Evolutionary conservation across 192 early-diverging fungal species (phyloP).

Genomic region (Rhizoclosmatium sp.): DNA sequence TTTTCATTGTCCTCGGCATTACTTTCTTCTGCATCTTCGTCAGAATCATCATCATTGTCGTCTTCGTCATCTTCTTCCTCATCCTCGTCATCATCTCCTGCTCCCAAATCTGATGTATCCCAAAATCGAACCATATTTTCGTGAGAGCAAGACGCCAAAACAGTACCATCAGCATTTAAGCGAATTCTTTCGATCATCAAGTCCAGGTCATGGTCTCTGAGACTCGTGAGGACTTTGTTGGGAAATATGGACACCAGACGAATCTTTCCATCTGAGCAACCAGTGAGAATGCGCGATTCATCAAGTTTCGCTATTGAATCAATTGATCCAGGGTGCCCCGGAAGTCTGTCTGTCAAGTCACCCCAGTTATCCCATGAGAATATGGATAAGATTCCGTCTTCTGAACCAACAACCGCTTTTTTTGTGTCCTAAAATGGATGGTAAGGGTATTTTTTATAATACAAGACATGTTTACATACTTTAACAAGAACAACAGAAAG

Average conservation of each 20-base stretch:
- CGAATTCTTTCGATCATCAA: conserved; percentile 88
- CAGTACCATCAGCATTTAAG: conserved; percentile 74
- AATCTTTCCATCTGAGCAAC: conserved; percentile 89
- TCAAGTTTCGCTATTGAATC: conserved; percentile 85
- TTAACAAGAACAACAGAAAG: conserved; percentile 80
- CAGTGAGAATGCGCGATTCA: conserved; percentile 87
- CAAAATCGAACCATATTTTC: conserved; percentile 90
- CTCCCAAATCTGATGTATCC: conserved; percentile 61
- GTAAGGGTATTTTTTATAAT: background rate
- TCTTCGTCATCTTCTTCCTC: conserved; percentile 78
- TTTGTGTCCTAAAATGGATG: conserved; percentile 64
- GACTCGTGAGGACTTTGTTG: conserved; percentile 87
- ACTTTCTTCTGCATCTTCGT: conserved; percentile 4
- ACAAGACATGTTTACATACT: conserved; percentile 40
- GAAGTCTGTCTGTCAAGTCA: conserved; percentile 91
- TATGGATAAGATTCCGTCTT: conserved; percentile 86
- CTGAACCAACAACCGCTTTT: conserved; percentile 91
- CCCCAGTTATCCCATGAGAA: conserved; percentile 93
- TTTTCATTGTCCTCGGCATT: conserved; percentile 32
- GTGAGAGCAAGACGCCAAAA: conserved; percentile 84
- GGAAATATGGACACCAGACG: conserved; percentile 87
- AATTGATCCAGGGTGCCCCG: conserved; percentile 93
- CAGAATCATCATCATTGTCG: conserved; percentile 10
- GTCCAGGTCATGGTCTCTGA: conserved; percentile 85
- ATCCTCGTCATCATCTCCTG: conserved; percentile 62